phyloP scores from a whole-genome alignment of 495 filamentous ascomycete species.

The Neurospora hispaniola region DNA sequence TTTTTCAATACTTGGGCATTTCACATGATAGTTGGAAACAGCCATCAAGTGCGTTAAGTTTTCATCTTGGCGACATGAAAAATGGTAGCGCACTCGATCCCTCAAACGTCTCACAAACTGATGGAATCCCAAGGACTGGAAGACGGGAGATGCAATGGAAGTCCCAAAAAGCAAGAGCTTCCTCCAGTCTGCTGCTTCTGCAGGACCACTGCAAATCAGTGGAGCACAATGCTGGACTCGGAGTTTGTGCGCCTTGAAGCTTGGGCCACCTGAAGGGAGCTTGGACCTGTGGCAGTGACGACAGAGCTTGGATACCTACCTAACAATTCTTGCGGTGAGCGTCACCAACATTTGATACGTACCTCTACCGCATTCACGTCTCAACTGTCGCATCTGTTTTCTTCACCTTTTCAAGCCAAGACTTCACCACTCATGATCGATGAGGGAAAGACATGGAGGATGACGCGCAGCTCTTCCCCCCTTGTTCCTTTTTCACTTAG shows the following conservation, averaged over 20 bases:
- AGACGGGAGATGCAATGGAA: not conserved
- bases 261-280: not conserved
- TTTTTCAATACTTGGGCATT: not conserved
- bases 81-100: not conserved
- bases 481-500: not conserved
- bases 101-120: too few relatives aligned
- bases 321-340: not conserved
- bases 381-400: not conserved
- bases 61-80: not conserved
- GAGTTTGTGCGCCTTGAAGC: not conserved
- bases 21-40: not conserved
- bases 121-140: too few relatives aligned
- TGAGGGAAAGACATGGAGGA: not conserved
- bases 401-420: too few relatives aligned
- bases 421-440: not conserved
- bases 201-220: not conserved
- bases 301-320: not conserved
- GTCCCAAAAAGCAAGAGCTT: not conserved
- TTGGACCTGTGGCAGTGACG: not conserved
- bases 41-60: not conserved
- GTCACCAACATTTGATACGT: not conserved
- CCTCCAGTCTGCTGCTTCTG: not conserved
- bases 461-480: not conserved
- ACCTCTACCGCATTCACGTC: not conserved
- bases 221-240: not conserved